Evolutionary conservation across 2,329 filamentous ascomycete species (phyloP).

Genomic region (Apiospora rasikravindrae): DNA sequence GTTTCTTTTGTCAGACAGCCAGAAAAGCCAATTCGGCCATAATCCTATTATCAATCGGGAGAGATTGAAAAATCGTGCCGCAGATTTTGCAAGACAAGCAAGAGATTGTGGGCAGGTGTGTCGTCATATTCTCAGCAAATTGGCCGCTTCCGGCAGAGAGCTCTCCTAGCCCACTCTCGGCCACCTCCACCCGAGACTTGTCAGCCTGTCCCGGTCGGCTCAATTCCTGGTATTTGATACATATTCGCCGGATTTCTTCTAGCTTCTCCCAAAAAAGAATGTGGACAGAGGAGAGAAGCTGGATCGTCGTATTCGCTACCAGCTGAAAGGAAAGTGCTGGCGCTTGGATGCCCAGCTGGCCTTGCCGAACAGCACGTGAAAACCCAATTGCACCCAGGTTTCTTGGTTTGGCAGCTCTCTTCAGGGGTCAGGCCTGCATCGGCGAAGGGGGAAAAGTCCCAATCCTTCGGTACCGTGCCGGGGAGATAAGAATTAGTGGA

Average conservation of each 20-base stretch:
- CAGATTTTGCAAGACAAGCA: conserved; percentile 15
- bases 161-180: neutral
- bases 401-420: neutral
- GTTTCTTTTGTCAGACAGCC: neutral
- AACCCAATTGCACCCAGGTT: neutral
- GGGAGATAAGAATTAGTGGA: conserved; percentile 8
- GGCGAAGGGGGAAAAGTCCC: neutral
- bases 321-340: neutral
- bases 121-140: conserved; percentile 2
- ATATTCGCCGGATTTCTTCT: neutral
- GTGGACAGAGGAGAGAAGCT: neutral
- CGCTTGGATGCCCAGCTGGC: conserved; percentile 2
- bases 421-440: neutral
- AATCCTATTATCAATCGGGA: neutral
- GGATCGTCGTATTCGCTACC: conserved; percentile 1
- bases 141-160: neutral
- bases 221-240: neutral
- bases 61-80: neutral
- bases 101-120: neutral
- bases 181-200: neutral
- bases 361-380: neutral
- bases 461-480: neutral
- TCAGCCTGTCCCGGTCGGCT: neutral
- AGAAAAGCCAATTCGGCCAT: neutral
- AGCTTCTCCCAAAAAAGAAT: neutral